These are phyloP conservation scores for Talaromyces stipitatus DNA, from an alignment of 495 filamentous ascomycete genomes.

Conservation along the genomic window DNA sequence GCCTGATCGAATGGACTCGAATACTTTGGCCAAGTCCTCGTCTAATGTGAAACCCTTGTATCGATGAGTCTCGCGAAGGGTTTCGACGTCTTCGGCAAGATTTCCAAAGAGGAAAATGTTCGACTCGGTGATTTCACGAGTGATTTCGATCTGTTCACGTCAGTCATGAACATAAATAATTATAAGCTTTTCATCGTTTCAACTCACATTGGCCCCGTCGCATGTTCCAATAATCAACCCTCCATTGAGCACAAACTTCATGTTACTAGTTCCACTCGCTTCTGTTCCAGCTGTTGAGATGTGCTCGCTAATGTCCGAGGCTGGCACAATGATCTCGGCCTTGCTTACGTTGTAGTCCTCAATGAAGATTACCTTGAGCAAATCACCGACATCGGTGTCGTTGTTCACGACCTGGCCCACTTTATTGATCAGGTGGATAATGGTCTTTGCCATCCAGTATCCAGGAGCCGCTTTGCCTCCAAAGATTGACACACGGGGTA, in stretches of 20 bases:
- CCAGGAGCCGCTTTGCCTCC: conserved; percentile 96
- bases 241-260: conserved; percentile 98
- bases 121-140: conserved; percentile 86
- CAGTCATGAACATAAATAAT: not conserved
- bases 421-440: conserved; percentile 92
- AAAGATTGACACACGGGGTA: conserved; percentile 92
- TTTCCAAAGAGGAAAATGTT: conserved; percentile 99
- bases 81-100: conserved; percentile 93
- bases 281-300: conserved; percentile 98
- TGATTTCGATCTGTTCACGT: conserved; percentile 77
- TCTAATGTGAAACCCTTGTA: conserved; percentile 77
- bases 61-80: conserved; percentile 83
- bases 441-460: conserved; percentile 99
- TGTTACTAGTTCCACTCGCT: conserved; percentile 66
- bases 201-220: conserved; percentile 89
- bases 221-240: conserved; percentile 96
- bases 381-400: conserved; percentile 83
- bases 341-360: conserved; percentile 99
- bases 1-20: conserved; percentile 67
- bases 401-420: conserved; percentile 89
- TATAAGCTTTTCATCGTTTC: not conserved
- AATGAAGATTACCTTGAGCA: conserved; percentile 93
- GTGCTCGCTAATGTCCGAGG: conserved; percentile 94
- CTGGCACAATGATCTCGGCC: conserved; percentile 91
- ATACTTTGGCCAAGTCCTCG: conserved; percentile 66